Conservation (phyloP, 2,329 filamentous ascomycete genomes). For the Zymoseptoria tritici region DNA sequence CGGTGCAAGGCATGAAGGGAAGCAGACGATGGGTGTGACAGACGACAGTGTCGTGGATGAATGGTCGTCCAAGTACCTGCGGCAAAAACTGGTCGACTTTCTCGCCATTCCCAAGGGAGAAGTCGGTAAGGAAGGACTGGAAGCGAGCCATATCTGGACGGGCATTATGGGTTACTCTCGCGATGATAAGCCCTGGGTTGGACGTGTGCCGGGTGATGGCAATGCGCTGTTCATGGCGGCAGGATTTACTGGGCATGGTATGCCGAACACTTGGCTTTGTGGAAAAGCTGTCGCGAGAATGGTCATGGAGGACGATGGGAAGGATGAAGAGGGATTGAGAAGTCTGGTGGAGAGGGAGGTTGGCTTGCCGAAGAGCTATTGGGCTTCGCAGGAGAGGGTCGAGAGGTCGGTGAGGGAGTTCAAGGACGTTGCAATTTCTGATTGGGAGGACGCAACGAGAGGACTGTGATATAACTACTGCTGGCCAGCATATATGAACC, state of each 20-base stretch:
- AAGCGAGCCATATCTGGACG: constrained; percentile 55
- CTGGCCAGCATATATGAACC: not conserved
- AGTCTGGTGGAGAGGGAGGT: constrained; percentile 12
- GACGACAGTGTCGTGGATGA: constrained; percentile 54
- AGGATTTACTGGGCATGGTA: constrained; percentile 57
- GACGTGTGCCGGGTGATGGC: constrained; percentile 48
- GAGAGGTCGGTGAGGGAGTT: constrained; percentile 16
- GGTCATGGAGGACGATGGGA: constrained; percentile 36
- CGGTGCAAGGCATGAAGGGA: constrained; percentile 55
- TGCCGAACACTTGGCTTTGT: constrained; percentile 64
- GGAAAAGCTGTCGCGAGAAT: constrained; percentile 57
- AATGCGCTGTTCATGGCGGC: constrained; percentile 25
- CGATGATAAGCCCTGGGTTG: constrained; percentile 65
- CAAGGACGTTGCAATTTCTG: constrained; percentile 22
- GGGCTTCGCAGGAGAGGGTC: constrained; percentile 21
- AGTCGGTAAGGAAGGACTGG: constrained; percentile 36
- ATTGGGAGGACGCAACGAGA: constrained; percentile 22
- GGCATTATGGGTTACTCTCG: constrained; percentile 72
- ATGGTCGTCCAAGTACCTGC: constrained; percentile 50
- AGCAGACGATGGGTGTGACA: constrained; percentile 47
- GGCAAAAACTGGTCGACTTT: constrained; percentile 34
- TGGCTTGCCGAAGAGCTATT: constrained; percentile 25
- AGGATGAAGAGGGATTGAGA: constrained; percentile 6
- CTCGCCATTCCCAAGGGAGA: constrained; percentile 30
- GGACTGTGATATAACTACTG: not conserved